These are phyloP conservation scores for Paraphoma sp. DNA, from an alignment of 2,329 filamentous ascomycete genomes.

Conservation along the genomic window DNA sequence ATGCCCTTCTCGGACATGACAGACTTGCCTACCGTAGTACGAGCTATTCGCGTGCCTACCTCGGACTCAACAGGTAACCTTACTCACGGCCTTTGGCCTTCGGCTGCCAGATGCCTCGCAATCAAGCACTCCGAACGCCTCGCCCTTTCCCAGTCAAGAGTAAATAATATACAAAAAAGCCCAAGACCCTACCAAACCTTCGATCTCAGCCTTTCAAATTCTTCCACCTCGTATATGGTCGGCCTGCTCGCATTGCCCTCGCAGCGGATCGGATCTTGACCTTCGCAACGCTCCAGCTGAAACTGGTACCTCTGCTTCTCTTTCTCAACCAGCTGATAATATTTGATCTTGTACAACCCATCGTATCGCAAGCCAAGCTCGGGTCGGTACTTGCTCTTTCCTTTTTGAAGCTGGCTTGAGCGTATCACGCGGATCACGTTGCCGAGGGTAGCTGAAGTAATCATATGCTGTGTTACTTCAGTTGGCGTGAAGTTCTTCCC, in stretches of 20 bases:
- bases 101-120: no score
- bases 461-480: conserved; percentile 52
- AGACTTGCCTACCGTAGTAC: background rate
- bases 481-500: conserved; percentile 38
- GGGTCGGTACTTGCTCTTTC: conserved; percentile 53
- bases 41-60: no score
- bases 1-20: background rate
- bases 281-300: conserved; percentile 50
- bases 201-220: conserved; percentile 26
- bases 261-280: conserved; percentile 57
- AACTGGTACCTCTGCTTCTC: conserved; percentile 57
- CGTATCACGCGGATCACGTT: conserved; percentile 60
- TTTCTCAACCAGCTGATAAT: conserved; percentile 48
- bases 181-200: conserved; percentile 7
- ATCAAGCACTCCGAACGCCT: no score
- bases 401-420: conserved; percentile 44
- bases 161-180: background rate
- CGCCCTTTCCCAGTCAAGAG: no score
- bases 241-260: conserved; percentile 54
- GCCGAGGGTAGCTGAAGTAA: conserved; percentile 45
- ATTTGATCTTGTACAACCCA: conserved; percentile 60
- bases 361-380: conserved; percentile 62
- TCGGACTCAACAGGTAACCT: no score
- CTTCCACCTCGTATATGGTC: conserved; percentile 33
- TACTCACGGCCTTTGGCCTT: no score